These are phyloP conservation scores for Rhizopogon vinicolor DNA, from an alignment of 768 basidiomycete genomes.

Conservation along the genomic window DNA sequence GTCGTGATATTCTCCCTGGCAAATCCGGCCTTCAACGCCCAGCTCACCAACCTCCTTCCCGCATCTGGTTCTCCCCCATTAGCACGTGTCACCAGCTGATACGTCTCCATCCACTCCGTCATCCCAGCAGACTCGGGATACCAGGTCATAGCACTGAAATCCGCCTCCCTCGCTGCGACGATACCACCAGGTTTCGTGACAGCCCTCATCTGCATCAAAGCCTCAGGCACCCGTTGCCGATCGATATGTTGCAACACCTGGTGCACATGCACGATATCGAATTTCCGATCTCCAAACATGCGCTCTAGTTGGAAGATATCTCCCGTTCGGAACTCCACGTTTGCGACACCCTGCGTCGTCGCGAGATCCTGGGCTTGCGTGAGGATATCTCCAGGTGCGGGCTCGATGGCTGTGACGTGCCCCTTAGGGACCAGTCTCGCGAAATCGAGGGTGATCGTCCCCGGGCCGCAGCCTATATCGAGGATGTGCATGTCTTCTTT, in stretches of 20 bases:
- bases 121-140: constrained; percentile 31
- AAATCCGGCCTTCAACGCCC: constrained; percentile 35
- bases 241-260: constrained; percentile 46
- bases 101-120: constrained; percentile 18
- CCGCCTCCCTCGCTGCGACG: constrained; percentile 40
- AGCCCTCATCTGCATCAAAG: constrained; percentile 42
- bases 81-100: constrained; percentile 16
- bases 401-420: constrained; percentile 40
- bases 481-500: constrained; percentile 37
- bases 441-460: constrained; percentile 43
- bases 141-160: constrained; percentile 30
- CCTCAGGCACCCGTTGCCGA: constrained; percentile 29
- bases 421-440: constrained; percentile 37
- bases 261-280: constrained; percentile 47
- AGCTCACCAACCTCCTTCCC: constrained; percentile 32
- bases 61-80: constrained; percentile 36
- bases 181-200: constrained; percentile 43
- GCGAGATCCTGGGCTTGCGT: constrained; percentile 29
- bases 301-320: constrained; percentile 33
- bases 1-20: constrained; percentile 19
- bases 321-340: constrained; percentile 36
- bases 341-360: constrained; percentile 22
- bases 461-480: constrained; percentile 51
- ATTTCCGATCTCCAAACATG: constrained; percentile 28
- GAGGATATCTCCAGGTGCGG: constrained; percentile 26